phyloP scores from a whole-genome alignment of 345 rosid genomes.

The Salix suchowensis region DNA sequence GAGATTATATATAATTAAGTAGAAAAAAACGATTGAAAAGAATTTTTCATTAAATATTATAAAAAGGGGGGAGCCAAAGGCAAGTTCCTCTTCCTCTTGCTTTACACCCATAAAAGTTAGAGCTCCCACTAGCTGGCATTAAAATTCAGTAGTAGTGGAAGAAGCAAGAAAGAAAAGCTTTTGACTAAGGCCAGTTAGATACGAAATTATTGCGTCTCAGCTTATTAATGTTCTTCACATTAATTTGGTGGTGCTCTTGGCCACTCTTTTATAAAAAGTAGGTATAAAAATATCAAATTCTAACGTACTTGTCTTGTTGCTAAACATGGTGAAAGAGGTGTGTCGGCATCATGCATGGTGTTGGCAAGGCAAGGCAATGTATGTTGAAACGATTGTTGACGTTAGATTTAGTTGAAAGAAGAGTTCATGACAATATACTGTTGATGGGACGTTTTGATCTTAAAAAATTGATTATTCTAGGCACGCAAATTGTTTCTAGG shows the following conservation, averaged over 20 bases:
- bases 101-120: background rate
- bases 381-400: background rate
- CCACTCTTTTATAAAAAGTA: background rate
- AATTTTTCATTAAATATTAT: background rate
- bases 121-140: background rate
- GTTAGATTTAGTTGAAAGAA: background rate
- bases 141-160: background rate
- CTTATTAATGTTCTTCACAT: background rate
- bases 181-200: background rate
- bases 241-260: background rate
- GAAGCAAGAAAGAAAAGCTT: background rate
- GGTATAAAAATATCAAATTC: background rate
- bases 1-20: background rate
- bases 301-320: conserved; percentile 4
- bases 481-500: background rate
- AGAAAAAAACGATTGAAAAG: background rate
- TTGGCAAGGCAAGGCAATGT: too few species aligned
- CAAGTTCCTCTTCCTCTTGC: background rate
- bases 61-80: background rate
- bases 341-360: background rate
- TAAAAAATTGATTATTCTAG: background rate
- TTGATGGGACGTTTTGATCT: background rate
- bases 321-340: background rate
- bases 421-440: background rate
- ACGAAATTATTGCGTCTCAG: background rate